Evolutionary conservation across 2,329 filamentous ascomycete genomes (phyloP), one percentile per base, ranked within the genome.

Genomic region (Xylaria digitata): DNA sequence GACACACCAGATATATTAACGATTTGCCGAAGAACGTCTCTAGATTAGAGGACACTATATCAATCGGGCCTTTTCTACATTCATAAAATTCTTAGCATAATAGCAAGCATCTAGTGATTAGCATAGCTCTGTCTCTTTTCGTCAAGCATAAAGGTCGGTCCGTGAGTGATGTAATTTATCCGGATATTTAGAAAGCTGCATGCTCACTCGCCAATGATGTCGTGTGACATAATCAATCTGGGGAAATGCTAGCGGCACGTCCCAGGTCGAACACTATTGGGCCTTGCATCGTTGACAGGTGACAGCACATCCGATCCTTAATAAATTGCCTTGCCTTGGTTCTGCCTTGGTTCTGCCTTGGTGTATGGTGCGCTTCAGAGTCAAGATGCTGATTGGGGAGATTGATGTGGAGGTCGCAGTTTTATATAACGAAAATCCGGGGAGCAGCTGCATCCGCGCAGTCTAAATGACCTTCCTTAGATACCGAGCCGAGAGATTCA

Each of bases 121-220:
- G 11, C 50, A 58, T n/a, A 50, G 13, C 19, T 54, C 48, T 32
- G 2, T 52, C 30, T 30, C 54, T 49, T 61, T 49, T 11, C 4
- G 43, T 60, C 32, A 37, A 42, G 56, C 26, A 58, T 55, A 48
- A 61, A 13, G 60, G 23, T 32, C 67, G 65, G 55, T 45, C 67
- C 65, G 67, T 61, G 37, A 69, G 63, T 54, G 49, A 60, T 46
- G 67, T 58, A 68, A 72, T 72, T 63, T 72, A 72, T 63, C 61
- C 70, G 69, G 69, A 43, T 70, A 71, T 68, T 46, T 66, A 57
- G 50, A 49, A 65, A 54, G 67, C 55, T 34, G 40, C 48, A 61
- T 50, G 54, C 48, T 62, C 46, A 60, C 53, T 66, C 52, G 50
- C 53, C 46, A 43, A n/a, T 46, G 17, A 66, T 69, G 63, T 40